A percentile compares a stretch with the other conserved stretches of the same genome.
These are phyloP conservation scores for Bauhinia variegata DNA, from an alignment of 306 rosid genomes.

Conservation along the genomic window DNA sequence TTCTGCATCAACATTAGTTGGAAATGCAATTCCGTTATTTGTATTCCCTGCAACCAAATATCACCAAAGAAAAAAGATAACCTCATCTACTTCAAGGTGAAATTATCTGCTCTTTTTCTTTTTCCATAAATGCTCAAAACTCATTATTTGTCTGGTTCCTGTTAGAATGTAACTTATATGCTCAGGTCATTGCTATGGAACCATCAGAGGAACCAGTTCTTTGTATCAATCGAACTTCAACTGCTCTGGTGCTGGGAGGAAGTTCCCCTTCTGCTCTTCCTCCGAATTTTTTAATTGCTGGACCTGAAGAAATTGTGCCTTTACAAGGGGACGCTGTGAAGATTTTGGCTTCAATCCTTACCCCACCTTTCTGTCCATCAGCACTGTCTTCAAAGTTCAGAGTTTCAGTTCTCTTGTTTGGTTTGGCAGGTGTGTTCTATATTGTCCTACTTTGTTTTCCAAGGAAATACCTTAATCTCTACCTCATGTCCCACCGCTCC, in stretches of 20 bases:
- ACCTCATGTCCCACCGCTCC: neutral
- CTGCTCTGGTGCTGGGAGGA: conserved; percentile 95
- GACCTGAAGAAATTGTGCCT: conserved; percentile 63
- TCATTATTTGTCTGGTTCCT: conserved; percentile 25
- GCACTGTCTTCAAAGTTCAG: conserved; percentile 84
- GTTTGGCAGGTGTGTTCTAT: conserved; percentile 71
- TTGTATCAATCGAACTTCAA: conserved; percentile 61
- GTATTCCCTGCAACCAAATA: conserved; percentile 71
- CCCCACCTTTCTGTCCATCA: conserved; percentile 84
- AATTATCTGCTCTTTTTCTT: neutral
- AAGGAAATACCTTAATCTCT: conserved; percentile 8
- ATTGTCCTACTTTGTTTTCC: conserved; percentile 16
- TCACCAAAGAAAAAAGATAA: conserved; percentile 40
- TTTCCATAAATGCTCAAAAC: conserved; percentile 10
- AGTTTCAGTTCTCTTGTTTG: conserved; percentile 82
- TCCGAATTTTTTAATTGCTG: conserved; percentile 71
- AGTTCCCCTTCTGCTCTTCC: conserved; percentile 77
- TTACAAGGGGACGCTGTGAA: conserved; percentile 80
- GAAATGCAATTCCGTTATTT: conserved; percentile 70
- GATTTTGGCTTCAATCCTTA: conserved; percentile 73
- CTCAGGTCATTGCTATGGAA: conserved; percentile 87
- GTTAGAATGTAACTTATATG: conserved; percentile 40
- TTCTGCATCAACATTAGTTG: conserved; percentile 67
- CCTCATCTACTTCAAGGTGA: conserved; percentile 83
- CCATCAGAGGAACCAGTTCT: conserved; percentile 79